Evolutionary conservation across 202 grass and related monocot species (phyloP).

Genomic region (Brachypodium distachyon): DNA sequence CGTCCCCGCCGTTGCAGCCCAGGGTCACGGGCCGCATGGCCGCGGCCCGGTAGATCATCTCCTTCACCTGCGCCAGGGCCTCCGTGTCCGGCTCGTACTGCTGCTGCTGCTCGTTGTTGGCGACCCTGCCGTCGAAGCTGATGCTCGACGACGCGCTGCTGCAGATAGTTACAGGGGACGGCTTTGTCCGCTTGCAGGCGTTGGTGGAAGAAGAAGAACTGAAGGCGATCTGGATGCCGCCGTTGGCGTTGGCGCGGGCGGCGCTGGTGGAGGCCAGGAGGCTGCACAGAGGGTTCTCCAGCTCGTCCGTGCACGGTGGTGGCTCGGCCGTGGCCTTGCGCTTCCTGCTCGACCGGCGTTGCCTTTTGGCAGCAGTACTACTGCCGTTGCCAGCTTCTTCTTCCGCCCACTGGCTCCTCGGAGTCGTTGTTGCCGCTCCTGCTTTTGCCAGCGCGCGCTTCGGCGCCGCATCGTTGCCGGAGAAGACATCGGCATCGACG

Average conservation of each 20-base stretch:
- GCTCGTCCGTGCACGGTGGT: neutral
- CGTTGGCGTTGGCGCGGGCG: neutral
- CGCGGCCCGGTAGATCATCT: slow-evolving; percentile 75
- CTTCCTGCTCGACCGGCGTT: slow-evolving; percentile 33
- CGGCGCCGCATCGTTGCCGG: neutral
- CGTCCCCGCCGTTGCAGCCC: slow-evolving; percentile 9
- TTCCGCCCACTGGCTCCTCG: neutral
- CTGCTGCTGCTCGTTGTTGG: neutral
- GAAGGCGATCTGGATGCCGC: slow-evolving; percentile 48
- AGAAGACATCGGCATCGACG: neutral
- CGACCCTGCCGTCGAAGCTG: slow-evolving; percentile 39
- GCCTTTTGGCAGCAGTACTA: slow-evolving; percentile 2
- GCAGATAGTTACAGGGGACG: too few species aligned
- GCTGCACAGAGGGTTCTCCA: slow-evolving; percentile 30
- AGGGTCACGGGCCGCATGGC: slow-evolving; percentile 58
- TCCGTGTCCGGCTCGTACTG: slow-evolving; percentile 66
- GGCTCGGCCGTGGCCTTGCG: slow-evolving; percentile 20
- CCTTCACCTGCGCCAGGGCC: slow-evolving; percentile 80
- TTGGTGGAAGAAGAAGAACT: too few species aligned
- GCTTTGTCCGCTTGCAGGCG: slow-evolving; percentile 2
- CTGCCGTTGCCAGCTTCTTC: neutral
- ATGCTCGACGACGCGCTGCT: slow-evolving; percentile 45
- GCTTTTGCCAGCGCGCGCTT: neutral
- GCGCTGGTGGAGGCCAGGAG: slow-evolving; percentile 13
- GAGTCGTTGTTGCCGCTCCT: neutral